Conservation (phyloP, 495 filamentous ascomycete species). For the Xylaria sp. region DNA sequence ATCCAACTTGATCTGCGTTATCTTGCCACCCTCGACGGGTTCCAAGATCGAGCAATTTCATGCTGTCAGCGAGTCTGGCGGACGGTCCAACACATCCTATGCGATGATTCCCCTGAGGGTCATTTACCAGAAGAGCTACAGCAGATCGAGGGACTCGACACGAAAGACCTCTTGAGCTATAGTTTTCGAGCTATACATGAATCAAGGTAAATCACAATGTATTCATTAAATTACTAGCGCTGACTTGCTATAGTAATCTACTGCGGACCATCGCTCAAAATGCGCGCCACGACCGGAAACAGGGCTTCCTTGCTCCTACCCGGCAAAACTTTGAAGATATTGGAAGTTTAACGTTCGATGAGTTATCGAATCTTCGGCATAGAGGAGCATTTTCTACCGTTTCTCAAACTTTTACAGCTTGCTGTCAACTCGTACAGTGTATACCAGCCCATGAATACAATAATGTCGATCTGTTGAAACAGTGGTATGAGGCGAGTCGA, state of each 20-base stretch:
- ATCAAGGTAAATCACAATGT: constrained; percentile 67
- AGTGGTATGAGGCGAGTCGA: constrained; percentile 73
- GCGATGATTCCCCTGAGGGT: constrained; percentile 91
- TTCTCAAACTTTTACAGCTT: constrained; percentile 81
- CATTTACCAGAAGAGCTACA: constrained; percentile 77
- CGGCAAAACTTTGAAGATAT: constrained; percentile 59
- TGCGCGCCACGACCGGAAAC: constrained; percentile 40
- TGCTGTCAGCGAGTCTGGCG: constrained; percentile 73
- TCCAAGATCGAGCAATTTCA: constrained; percentile 63
- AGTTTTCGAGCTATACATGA: constrained; percentile 93
- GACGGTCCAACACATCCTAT: constrained; percentile 76
- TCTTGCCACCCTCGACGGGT: constrained; percentile 47
- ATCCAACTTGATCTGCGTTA: constrained; percentile 39
- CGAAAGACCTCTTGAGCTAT: constrained; percentile 90
- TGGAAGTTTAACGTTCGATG: constrained; percentile 75
- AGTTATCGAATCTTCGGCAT: constrained; percentile 84
- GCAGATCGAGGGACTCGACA: constrained; percentile 69
- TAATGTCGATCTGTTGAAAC: constrained; percentile 47
- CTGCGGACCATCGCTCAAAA: constrained; percentile 62
- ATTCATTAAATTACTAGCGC: constrained; percentile 20
- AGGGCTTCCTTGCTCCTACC: constrained; percentile 47
- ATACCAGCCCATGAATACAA: constrained; percentile 44
- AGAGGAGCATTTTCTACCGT: constrained; percentile 94
- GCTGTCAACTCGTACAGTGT: constrained; percentile 67
- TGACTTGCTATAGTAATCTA: constrained; percentile 54